Evolutionary conservation across 106 monocot genomes (phyloP).

Genomic region (Dendrobium nobile): DNA sequence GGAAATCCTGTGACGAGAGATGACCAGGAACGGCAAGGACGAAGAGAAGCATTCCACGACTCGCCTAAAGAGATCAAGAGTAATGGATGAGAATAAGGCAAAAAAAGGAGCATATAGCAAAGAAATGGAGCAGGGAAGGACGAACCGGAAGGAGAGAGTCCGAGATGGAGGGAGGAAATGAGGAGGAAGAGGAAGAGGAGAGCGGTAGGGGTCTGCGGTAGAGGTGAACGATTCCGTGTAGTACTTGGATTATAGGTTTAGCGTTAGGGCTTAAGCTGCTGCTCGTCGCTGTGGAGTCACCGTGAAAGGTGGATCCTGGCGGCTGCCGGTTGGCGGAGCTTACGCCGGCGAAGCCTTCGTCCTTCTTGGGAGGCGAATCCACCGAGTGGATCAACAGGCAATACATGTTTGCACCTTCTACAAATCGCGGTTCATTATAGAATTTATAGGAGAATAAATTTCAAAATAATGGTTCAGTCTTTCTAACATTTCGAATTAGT

Average conservation of each 20-base stretch:
- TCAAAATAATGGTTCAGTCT: no score
- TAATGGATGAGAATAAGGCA: neutral
- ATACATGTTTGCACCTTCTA: slow-evolving; percentile 24
- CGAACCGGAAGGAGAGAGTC: slow-evolving; percentile 48
- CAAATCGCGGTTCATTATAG: no score
- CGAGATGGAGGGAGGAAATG: slow-evolving; percentile 17
- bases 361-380: slow-evolving; percentile 16
- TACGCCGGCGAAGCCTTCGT: neutral
- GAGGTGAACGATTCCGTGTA: slow-evolving; percentile 59
- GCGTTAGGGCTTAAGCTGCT: slow-evolving; percentile 13
- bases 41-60: slow-evolving; percentile 55
- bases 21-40: slow-evolving; percentile 55
- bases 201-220: slow-evolving; percentile 30
- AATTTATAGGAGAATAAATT: no score
- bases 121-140: neutral
- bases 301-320: neutral
- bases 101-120: neutral
- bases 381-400: slow-evolving; percentile 51
- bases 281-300: neutral
- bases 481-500: no score
- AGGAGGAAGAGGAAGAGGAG: slow-evolving; percentile 21
- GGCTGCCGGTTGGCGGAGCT: slow-evolving; percentile 4
- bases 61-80: slow-evolving; percentile 24
- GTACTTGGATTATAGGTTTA: slow-evolving; percentile 23
- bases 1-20: slow-evolving; percentile 61